Evolutionary conservation across 495 filamentous ascomycete genomes (phyloP), one percentile per base, ranked within the genome.

Genomic region (Talaromyces nanjingensis): DNA sequence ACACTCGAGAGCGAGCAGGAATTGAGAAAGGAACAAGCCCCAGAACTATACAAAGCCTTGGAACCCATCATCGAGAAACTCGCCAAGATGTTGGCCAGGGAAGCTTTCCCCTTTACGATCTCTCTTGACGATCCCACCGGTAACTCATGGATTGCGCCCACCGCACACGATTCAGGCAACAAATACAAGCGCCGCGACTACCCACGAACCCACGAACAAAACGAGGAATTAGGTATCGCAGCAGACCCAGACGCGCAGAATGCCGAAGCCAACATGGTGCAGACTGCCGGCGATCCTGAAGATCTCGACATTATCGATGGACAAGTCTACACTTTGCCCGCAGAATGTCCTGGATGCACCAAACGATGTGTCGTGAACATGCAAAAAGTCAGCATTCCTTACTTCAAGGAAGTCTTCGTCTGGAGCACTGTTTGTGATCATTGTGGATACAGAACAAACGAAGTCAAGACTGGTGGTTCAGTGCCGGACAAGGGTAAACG

Each of bases 91-190:
- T 71, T 93, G 18, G 83, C 83, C 11, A 86, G 91, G 14, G 79
- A 85, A 8, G 83, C 79, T 2, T 93, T 93, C 70, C 94, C 96
- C n/a, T 97, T 98, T 79, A 86, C 88, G 6, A 76, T 98, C 34
- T 85, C 83, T 11, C 72, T 97, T 34, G 91, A 99, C 72, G 94
- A 99, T 68, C 89, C 89, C 2, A 90, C 92, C 4, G 94, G 94
- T n/a, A 99, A 99, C 80, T 96, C 91, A 3, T 98, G 90, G 84
- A 96, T 99, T 68, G 91, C 96, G 58, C 94, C 94, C 33, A 88
- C 89, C 65, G 83, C 88, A 63, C 76, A 83, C 47, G 90, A 93
- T 68, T 77, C 74, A 34, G 76, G 72, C 59, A 87, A 86, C 57
- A 97, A 96, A 74, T 97, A 92, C 84, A 80, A 79, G 27, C 88